Evolutionary conservation across 345 rosid genomes (phyloP).

Genomic region (Eucalyptus curtisii): DNA sequence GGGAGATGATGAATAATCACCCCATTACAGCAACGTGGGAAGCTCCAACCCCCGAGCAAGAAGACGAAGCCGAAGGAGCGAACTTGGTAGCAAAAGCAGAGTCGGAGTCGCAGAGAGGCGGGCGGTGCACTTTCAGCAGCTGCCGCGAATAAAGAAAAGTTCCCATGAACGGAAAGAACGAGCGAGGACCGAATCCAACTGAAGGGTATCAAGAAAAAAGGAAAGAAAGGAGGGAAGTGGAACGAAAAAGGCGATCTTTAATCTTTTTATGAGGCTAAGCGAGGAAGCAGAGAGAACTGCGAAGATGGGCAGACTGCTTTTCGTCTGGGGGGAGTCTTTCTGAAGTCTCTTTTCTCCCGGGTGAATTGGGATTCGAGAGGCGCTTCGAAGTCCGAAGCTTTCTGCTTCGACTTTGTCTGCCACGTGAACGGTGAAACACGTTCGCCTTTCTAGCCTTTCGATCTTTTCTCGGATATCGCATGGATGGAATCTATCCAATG

Average conservation of each 20-base stretch:
- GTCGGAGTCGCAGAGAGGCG: neutral
- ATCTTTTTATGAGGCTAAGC: neutral
- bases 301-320: neutral
- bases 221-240: neutral
- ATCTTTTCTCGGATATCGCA: neutral
- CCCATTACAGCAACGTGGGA: neutral
- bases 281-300: neutral
- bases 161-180: neutral
- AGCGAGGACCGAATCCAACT: neutral
- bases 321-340: neutral
- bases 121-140: neutral
- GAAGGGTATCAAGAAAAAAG: neutral
- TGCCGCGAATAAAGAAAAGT: neutral
- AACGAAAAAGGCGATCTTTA: neutral
- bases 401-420: conserved; percentile 7
- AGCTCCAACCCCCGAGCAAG: neutral
- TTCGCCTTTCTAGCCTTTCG: neutral
- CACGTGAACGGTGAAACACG: conserved; percentile 37
- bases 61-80: neutral
- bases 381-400: neutral
- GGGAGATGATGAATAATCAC: neutral
- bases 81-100: neutral
- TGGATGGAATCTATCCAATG: neutral
- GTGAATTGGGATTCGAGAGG: neutral
- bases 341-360: neutral